Percentiles rank a stretch among this genome's conserved stretches.
These are phyloP conservation scores for Phytophthora pluvialis DNA, from an alignment of 352 stramenopile species.

Conservation along the genomic window DNA sequence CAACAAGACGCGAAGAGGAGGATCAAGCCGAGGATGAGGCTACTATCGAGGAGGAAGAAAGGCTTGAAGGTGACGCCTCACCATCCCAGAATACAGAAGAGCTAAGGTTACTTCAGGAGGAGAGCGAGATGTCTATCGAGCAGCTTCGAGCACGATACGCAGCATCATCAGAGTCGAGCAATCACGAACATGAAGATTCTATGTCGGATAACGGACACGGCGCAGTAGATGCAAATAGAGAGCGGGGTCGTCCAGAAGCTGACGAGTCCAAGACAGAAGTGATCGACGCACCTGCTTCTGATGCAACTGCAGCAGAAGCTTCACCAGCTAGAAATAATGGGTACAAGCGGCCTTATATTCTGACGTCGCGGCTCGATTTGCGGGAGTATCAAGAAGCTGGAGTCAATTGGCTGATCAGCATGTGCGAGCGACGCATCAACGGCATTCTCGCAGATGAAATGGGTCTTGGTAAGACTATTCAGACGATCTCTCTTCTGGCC, in stretches of 20 bases:
- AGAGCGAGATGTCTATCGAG: slow-evolving; percentile 95
- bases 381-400: slow-evolving; percentile 86
- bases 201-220: slow-evolving; percentile 9
- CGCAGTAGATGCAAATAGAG: slow-evolving; percentile 7
- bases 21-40: slow-evolving; percentile 87
- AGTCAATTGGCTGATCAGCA: slow-evolving; percentile 98
- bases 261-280: slow-evolving; percentile 9
- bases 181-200: not conserved
- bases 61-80: slow-evolving; percentile 34
- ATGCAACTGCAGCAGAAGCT: slow-evolving; percentile 1
- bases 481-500: slow-evolving; percentile 98
- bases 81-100: slow-evolving; percentile 79
- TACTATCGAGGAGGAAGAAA: slow-evolving; percentile 91
- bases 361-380: slow-evolving; percentile 68
- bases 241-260: slow-evolving; percentile 1
- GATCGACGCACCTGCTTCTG: not conserved
- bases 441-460: slow-evolving; percentile 99
- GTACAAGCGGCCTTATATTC: slow-evolving; percentile 74
- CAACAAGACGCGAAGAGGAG: slow-evolving; percentile 31
- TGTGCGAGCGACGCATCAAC: slow-evolving; percentile 97
- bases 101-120: slow-evolving; percentile 84
- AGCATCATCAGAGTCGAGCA: slow-evolving; percentile 13
- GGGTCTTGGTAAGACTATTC: slow-evolving; percentile 97
- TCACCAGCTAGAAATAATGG: slow-evolving; percentile 26
- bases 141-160: slow-evolving; percentile 63